Percentiles rank a stretch among this genome's conserved stretches.
Evolutionary conservation across 1,139 yeast species (phyloP).

Genomic region (Blastobotrys illinoisensis): DNA sequence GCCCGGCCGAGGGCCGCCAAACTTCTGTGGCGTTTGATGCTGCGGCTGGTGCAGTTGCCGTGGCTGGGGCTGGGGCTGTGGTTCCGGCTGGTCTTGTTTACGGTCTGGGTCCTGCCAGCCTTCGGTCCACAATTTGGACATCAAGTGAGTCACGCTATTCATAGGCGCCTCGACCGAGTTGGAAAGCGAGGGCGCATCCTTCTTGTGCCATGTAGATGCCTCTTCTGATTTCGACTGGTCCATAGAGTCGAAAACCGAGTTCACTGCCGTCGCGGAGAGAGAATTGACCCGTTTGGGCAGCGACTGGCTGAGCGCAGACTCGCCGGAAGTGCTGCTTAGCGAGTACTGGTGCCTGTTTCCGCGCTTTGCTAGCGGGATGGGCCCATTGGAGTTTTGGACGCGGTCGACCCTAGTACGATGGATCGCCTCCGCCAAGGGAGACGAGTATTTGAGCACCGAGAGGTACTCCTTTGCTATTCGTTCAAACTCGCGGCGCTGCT

Average conservation of each 20-base stretch:
- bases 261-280: conserved; percentile 20
- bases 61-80: conserved; percentile 19
- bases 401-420: conserved; percentile 33
- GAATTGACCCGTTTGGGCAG: conserved; percentile 21
- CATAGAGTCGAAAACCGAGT: not conserved
- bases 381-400: conserved; percentile 4
- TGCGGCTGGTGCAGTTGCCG: conserved; percentile 17
- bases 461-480: conserved; percentile 67
- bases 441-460: conserved; percentile 60
- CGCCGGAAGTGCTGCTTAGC: not conserved
- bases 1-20: conserved; percentile 17
- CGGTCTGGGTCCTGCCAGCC: conserved; percentile 21
- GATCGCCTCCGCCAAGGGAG: conserved; percentile 63
- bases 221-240: not conserved
- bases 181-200: not conserved
- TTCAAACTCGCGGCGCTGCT: conserved; percentile 69
- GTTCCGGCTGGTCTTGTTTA: not conserved
- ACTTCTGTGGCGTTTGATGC: conserved; percentile 15
- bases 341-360: not conserved
- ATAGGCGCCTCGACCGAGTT: not conserved
- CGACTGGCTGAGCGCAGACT: conserved; percentile 20
- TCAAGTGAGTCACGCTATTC: conserved; percentile 16
- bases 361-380: conserved; percentile 1
- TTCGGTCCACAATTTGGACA: conserved; percentile 20
- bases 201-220: not conserved